phyloP scores from a whole-genome alignment of 2,329 filamentous ascomycete species.

The Scedosporium apiospermum region DNA sequence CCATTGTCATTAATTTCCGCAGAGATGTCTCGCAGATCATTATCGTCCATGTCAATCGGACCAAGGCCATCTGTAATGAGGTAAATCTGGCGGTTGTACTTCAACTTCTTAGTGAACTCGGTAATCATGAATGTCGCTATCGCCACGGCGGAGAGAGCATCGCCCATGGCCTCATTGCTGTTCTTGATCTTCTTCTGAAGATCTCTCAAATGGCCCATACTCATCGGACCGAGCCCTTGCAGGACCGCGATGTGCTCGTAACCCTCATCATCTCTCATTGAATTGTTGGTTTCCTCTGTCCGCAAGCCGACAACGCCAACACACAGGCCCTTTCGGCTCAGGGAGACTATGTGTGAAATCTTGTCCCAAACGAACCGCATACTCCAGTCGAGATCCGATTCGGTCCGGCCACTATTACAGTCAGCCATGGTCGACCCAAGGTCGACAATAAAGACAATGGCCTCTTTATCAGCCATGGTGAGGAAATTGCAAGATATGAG shows the following conservation, averaged over 20 bases:
- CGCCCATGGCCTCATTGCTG: constrained; percentile 60
- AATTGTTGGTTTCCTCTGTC: constrained; percentile 67
- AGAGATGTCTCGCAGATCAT: constrained; percentile 57
- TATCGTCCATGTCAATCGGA: constrained; percentile 54
- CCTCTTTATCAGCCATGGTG: constrained; percentile 85
- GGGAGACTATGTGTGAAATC: constrained; percentile 58
- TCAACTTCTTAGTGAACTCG: constrained; percentile 68
- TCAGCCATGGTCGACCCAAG: constrained; percentile 77
- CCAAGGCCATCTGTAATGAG: constrained; percentile 77
- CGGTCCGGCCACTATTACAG: constrained; percentile 56
- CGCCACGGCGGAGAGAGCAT: constrained; percentile 80
- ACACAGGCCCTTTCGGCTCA: constrained; percentile 57
- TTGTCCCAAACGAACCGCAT: constrained; percentile 95
- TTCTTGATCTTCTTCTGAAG: constrained; percentile 56
- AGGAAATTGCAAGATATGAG: not conserved
- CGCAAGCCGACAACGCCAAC: constrained; percentile 75
- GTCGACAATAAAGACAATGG: constrained; percentile 85
- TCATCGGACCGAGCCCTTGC: constrained; percentile 52
- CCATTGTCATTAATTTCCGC: constrained; percentile 63
- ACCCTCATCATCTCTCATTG: constrained; percentile 56
- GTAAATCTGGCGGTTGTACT: constrained; percentile 72
- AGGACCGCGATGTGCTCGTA: constrained; percentile 78
- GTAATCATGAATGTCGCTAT: constrained; percentile 81
- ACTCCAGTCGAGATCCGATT: constrained; percentile 80
- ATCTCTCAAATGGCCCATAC: constrained; percentile 58